Base-by-base conservation (phyloP, 129 eudicot species). In the Pseudognaphalium luteoalbum region DNA sequence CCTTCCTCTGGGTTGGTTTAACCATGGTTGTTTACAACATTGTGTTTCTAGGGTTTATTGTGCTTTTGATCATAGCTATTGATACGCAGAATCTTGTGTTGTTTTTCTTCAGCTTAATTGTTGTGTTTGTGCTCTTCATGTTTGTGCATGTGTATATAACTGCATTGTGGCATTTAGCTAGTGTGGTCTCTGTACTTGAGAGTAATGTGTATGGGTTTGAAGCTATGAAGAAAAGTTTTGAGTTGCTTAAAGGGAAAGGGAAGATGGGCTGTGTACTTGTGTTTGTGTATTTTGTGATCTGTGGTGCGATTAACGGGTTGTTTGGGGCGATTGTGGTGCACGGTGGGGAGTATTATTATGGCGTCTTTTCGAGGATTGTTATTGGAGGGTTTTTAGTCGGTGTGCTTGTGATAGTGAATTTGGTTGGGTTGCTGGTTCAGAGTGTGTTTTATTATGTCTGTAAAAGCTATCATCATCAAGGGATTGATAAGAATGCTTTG, bases 401-500 rank as follows among this genome's bases (percentile, higher is more conserved):
- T 21, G 88, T 92, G 56, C 72, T 92, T 44, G 98, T 88, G 80
- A 86, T 92, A 75, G 96, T 92, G 61, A 92, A 92, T 68, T 78
- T 92, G 83, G 86, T 92, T 60, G 96, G 89, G 17, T 84, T 92
- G 71, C 74, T 92, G 88, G 92, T 88, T 72, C 98, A 92, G 74
- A 92, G 98, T 75, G 96, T 92, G 83, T 90, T 90, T 84, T 92
- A 92, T 77, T 90, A 92, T 76, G 96, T 92, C 20, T 93, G 98
- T 71, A 93, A 93, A 81, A 93, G 97, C 66, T 86, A 84, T 83
- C 97, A 91, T 83, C 94, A 86, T 77, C 86, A 91, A 78, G 88
- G 82, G 67, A 91, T 91, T 69, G 97, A 91, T 79, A 91, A 88
- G 90, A 83, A 80, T 41, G 97, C 90, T 6, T 75, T 88, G 74